Evolutionary conservation across 805 yeast species (phyloP).

Genomic region (Saturnispora gosingensis): DNA sequence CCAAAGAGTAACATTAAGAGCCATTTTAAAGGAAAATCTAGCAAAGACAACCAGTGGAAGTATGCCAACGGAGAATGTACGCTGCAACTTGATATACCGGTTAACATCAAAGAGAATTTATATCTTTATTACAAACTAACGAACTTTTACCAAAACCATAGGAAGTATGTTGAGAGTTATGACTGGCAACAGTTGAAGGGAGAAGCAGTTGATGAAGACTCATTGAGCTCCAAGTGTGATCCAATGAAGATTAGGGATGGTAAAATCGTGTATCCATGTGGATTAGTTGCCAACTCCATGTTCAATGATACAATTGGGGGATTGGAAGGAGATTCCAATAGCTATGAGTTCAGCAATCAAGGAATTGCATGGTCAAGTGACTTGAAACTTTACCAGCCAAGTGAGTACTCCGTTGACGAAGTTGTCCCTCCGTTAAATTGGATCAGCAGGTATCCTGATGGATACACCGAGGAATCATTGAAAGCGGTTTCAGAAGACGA

Average conservation of each 20-base stretch:
- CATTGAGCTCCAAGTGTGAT: conserved; percentile 43
- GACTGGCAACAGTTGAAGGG: conserved; percentile 80
- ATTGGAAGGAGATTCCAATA: conserved; percentile 24
- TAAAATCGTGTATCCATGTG: conserved; percentile 75
- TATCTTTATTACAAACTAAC: conserved; percentile 79
- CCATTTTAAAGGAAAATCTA: conserved; percentile 46
- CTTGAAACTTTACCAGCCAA: conserved; percentile 57
- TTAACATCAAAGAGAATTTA: conserved; percentile 58
- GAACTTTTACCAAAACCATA: conserved; percentile 88
- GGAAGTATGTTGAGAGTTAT: conserved; percentile 82
- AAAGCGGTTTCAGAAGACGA: conserved; percentile 75
- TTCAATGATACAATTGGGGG: conserved; percentile 79
- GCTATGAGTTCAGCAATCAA: conserved; percentile 35
- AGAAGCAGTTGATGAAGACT: conserved; percentile 44
- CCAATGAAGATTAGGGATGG: conserved; percentile 36
- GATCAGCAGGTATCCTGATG: conserved; percentile 70
- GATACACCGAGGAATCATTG: conserved; percentile 74
- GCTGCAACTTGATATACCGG: conserved; percentile 64
- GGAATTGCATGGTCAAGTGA: conserved; percentile 87
- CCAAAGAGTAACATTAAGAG: conserved; percentile 50
- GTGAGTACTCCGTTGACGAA: conserved; percentile 55
- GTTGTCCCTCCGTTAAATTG: conserved; percentile 95
- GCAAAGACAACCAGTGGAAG: conserved; percentile 46
- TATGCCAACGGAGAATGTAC: conserved; percentile 45
- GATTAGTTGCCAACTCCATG: conserved; percentile 83